Conservation (phyloP, 164 flowering plant species). For the Warburgia ugandensis region DNA sequence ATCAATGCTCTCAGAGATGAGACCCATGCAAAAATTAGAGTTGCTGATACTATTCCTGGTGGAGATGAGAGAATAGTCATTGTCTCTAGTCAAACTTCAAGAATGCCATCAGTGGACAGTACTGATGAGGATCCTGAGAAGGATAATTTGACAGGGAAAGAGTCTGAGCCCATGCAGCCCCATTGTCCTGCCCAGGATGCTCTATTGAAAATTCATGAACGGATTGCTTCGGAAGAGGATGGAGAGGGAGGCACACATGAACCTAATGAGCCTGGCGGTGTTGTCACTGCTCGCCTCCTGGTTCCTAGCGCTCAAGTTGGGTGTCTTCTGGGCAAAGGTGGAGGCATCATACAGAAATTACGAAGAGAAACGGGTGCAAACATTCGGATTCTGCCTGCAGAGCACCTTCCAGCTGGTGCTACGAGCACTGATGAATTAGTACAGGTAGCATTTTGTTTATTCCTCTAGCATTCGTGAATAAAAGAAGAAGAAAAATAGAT, state of each 20-base stretch:
- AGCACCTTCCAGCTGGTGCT: conserved; percentile 61
- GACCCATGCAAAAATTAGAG: conserved; percentile 61
- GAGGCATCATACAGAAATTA: conserved; percentile 58
- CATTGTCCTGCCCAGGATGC: conserved; percentile 74
- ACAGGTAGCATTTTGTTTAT: conserved; percentile 36
- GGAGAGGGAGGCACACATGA: conserved; percentile 37
- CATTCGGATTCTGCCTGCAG: conserved; percentile 57
- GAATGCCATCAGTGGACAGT: conserved; percentile 18
- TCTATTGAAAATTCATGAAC: conserved; percentile 55
- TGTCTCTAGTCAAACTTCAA: conserved; percentile 45
- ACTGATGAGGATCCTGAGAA: conserved; percentile 22
- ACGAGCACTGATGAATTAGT: conserved; percentile 60
- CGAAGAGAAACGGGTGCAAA: conserved; percentile 64
- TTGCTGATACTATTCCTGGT: conserved; percentile 62
- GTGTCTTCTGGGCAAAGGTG: conserved; percentile 68
- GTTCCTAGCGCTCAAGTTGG: conserved; percentile 68
- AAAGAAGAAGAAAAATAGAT: too few relatives aligned
- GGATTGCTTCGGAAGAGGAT: conserved; percentile 52
- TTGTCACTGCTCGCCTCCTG: conserved; percentile 49
- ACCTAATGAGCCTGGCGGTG: conserved; percentile 28
- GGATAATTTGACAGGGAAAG: conserved; percentile 31
- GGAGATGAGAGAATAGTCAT: conserved; percentile 62
- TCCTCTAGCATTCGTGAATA: background rate
- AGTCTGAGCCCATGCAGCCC: conserved; percentile 26
- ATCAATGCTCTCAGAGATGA: conserved; percentile 59